These are phyloP conservation scores for Pythium folliculosum DNA, from an alignment of 352 stramenopile genomes.

Conservation along the genomic window DNA sequence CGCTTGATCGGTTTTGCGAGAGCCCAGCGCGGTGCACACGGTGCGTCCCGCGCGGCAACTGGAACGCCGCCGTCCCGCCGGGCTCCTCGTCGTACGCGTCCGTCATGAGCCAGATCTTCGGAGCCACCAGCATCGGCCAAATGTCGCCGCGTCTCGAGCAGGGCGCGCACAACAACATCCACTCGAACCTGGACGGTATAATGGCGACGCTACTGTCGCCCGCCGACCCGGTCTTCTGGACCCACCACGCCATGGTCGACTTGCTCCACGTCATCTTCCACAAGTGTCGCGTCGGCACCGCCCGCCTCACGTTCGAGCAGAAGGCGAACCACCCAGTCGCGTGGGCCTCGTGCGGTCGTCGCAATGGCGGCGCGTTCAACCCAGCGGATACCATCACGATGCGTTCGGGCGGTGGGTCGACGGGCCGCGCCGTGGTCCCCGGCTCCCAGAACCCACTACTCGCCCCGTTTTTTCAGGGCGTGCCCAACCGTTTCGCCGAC, in stretches of 20 bases:
- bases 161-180: constrained; percentile 59
- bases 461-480: constrained; percentile 26
- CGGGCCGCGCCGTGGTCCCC: constrained; percentile 14
- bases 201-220: constrained; percentile 57
- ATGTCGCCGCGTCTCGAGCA: constrained; percentile 51
- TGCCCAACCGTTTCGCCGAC: constrained; percentile 21
- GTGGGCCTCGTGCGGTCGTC: constrained; percentile 47
- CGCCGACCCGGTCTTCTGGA: constrained; percentile 67
- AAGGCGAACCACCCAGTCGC: constrained; percentile 44
- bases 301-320: constrained; percentile 45
- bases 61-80: constrained; percentile 35
- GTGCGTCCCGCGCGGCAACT: constrained; percentile 56
- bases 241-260: constrained; percentile 67
- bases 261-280: constrained; percentile 67
- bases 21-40: constrained; percentile 33
- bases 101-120: constrained; percentile 55
- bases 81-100: constrained; percentile 41
- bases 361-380: constrained; percentile 41
- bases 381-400: constrained; percentile 44
- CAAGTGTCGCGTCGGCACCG: constrained; percentile 57
- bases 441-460: constrained; percentile 22
- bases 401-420: constrained; percentile 35
- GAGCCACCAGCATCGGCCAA: constrained; percentile 47
- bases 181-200: constrained; percentile 44
- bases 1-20: constrained; percentile 63